A percentile compares a stretch with the other conserved stretches of the same genome.
phyloP scores from a whole-genome alignment of 169 alveolate genomes.

The Amoebophrya sp. region DNA sequence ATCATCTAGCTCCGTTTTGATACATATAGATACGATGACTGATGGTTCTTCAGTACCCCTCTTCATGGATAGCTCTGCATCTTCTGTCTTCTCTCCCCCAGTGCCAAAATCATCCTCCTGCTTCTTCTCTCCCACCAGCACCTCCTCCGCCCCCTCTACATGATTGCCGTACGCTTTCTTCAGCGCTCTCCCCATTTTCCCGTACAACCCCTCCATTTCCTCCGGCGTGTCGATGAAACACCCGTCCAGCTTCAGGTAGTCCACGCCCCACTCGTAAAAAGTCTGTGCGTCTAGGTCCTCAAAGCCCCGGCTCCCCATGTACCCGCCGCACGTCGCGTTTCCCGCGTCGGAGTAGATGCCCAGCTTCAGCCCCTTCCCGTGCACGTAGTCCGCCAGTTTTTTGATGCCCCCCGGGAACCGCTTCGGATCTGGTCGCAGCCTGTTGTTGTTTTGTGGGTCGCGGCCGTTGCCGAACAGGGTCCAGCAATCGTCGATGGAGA shows the following conservation, averaged over 20 bases:
- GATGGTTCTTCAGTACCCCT: too few relatives aligned
- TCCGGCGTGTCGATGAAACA: conserved; percentile 37
- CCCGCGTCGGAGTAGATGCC: conserved; percentile 61
- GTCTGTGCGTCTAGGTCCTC: conserved; percentile 50
- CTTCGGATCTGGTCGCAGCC: conserved; percentile 37
- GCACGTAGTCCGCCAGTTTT: conserved; percentile 44
- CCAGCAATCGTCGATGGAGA: conserved; percentile 67
- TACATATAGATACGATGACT: too few relatives aligned
- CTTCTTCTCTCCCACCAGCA: too few relatives aligned
- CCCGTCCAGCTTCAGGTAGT: conserved; percentile 49
- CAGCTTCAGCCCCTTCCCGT: conserved; percentile 40
- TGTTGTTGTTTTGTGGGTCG: conserved; percentile 41
- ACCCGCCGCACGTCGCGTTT: conserved; percentile 42
- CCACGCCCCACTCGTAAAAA: conserved; percentile 51
- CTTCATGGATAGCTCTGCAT: too few relatives aligned
- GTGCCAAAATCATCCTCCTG: too few relatives aligned
- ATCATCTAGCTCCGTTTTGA: too few relatives aligned
- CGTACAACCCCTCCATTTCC: background rate
- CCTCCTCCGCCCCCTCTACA: too few relatives aligned
- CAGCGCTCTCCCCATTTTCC: background rate
- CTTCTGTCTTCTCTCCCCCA: too few relatives aligned
- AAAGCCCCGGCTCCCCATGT: conserved; percentile 51
- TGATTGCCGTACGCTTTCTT: background rate
- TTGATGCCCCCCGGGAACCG: conserved; percentile 55
- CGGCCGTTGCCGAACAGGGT: conserved; percentile 13